phyloP scores from a whole-genome alignment of 257 asterid species.

The Primulina eburnea region DNA sequence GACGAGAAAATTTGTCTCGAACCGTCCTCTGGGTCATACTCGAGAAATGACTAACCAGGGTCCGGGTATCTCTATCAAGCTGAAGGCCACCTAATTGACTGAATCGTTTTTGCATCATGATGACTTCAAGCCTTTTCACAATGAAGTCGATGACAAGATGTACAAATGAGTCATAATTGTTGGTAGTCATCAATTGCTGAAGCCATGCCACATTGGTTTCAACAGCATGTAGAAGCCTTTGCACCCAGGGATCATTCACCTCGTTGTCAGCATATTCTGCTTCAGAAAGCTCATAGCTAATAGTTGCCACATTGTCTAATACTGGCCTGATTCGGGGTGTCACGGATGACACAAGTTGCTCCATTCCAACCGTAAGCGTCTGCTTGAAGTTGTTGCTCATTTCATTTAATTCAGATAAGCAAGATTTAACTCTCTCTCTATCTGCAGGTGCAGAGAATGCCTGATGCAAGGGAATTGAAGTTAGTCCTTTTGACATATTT shows the following conservation, averaged over 20 bases:
- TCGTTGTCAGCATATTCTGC: conserved; percentile 94
- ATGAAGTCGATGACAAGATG: conserved; percentile 79
- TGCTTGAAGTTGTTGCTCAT: conserved; percentile 80
- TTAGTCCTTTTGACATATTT: conserved; percentile 6
- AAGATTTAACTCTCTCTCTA: conserved; percentile 79
- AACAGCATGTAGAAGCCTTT: conserved; percentile 88
- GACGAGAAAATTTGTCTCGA: conserved; percentile 86
- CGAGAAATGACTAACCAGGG: conserved; percentile 90
- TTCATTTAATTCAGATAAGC: conserved; percentile 84
- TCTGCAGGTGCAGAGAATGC: conserved; percentile 79
- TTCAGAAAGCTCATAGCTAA: conserved; percentile 87
- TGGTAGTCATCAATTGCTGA: conserved; percentile 75
- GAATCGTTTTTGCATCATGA: conserved; percentile 95
- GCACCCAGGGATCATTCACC: conserved; percentile 98
- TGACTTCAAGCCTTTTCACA: conserved; percentile 88
- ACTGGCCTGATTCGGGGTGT: conserved; percentile 84
- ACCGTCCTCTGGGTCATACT: conserved; percentile 92
- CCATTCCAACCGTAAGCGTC: conserved; percentile 65
- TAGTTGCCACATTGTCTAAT: conserved; percentile 77
- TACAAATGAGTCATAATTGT: conserved; percentile 69
- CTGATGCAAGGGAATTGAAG: conserved; percentile 34
- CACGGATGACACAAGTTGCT: conserved; percentile 73
- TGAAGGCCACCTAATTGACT: conserved; percentile 99
- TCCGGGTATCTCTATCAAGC: conserved; percentile 86
- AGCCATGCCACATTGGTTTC: conserved; percentile 88